phyloP scores from a whole-genome alignment of 257 asterid species.

The Solanum appendiculatum region DNA sequence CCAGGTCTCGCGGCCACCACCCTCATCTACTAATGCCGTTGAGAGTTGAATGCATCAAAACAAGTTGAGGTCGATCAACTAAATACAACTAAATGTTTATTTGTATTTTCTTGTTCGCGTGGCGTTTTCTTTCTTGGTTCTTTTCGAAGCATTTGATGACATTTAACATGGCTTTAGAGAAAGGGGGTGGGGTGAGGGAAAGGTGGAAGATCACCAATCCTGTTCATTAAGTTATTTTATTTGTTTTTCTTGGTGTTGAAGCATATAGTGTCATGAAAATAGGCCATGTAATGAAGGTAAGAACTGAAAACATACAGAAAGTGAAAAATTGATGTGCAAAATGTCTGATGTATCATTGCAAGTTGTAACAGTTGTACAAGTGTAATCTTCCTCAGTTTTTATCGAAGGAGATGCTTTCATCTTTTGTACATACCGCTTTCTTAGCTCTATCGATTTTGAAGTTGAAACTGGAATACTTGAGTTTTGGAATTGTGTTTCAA shows the following conservation, averaged over 20 bases:
- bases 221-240: background rate
- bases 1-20: background rate
- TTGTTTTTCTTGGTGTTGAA: background rate
- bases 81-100: background rate
- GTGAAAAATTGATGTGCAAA: background rate
- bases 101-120: background rate
- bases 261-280: background rate
- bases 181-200: background rate
- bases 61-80: background rate
- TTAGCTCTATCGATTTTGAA: background rate
- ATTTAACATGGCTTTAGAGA: background rate
- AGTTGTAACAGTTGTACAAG: background rate
- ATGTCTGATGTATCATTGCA: background rate
- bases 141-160: background rate
- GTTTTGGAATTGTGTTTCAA: background rate
- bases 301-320: background rate
- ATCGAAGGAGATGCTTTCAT: background rate
- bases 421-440: background rate
- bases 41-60: background rate
- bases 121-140: background rate
- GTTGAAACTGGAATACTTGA: background rate
- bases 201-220: conserved; percentile 5
- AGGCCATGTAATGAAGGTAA: background rate
- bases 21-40: background rate
- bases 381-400: background rate